Evolutionary conservation across 805 yeast genomes (phyloP).

Genomic region (Starmerella lactis-condensi): DNA sequence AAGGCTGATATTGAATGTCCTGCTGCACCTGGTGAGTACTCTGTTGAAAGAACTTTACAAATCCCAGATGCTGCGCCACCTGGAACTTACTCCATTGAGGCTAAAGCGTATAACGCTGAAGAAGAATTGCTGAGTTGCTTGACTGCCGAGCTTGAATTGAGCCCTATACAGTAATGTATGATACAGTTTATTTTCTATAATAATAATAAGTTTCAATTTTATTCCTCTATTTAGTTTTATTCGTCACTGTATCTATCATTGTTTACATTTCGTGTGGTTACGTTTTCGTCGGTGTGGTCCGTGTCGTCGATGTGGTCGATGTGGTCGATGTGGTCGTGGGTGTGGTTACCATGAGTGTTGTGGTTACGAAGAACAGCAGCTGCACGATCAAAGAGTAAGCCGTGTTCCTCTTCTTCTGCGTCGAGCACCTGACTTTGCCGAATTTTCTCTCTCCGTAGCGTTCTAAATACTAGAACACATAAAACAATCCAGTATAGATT

Average conservation of each 20-base stretch:
- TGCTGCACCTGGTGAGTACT: slow-evolving; percentile 46
- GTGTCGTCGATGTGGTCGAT: too few relatives aligned
- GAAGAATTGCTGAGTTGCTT: slow-evolving; percentile 73
- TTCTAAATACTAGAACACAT: slow-evolving; percentile 27
- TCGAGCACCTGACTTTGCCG: background rate
- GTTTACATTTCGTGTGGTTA: too few relatives aligned
- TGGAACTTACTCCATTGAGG: slow-evolving; percentile 70
- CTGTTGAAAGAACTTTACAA: slow-evolving; percentile 51
- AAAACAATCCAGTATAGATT: slow-evolving; percentile 46
- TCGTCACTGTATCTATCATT: too few relatives aligned
- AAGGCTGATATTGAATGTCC: slow-evolving; percentile 82
- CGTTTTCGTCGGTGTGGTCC: too few relatives aligned
- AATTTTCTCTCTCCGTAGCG: slow-evolving; percentile 29
- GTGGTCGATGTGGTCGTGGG: too few relatives aligned
- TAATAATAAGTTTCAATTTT: too few relatives aligned
- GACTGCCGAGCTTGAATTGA: slow-evolving; percentile 27
- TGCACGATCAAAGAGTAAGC: slow-evolving; percentile 11
- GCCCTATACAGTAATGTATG: too few relatives aligned
- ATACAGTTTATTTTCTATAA: too few relatives aligned
- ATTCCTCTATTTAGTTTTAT: too few relatives aligned
- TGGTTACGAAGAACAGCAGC: slow-evolving; percentile 4
- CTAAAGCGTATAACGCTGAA: slow-evolving; percentile 74
- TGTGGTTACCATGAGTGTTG: background rate
- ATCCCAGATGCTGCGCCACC: slow-evolving; percentile 90
- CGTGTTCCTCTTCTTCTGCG: slow-evolving; percentile 9